These are phyloP conservation scores for Celoporthe dispersa DNA, from an alignment of 2,329 filamentous ascomycete genomes.

Conservation along the genomic window DNA sequence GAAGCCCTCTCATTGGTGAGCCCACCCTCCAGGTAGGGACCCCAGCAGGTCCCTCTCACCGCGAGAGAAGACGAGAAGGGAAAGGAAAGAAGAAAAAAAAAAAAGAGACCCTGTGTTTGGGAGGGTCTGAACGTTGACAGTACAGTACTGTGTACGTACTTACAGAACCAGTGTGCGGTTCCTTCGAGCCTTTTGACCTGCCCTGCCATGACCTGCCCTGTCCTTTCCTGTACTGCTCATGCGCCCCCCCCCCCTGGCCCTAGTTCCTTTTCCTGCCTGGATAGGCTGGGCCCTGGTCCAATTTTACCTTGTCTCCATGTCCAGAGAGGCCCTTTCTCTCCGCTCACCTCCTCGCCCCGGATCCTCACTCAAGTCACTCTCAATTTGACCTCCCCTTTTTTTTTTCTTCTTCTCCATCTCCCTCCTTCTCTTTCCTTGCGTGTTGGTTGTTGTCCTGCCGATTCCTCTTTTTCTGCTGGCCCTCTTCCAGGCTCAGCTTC, in stretches of 20 bases:
- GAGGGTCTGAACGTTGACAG: background rate
- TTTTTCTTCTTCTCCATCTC: constrained; percentile 40
- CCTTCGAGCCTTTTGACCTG: background rate
- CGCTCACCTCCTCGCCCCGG: constrained; percentile 11
- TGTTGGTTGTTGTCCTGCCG: constrained; percentile 39
- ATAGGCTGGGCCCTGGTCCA: constrained; percentile 12
- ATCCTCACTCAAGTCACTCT: constrained; percentile 10
- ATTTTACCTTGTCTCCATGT: constrained; percentile 12
- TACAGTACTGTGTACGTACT: background rate
- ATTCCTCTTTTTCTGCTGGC: constrained; percentile 36
- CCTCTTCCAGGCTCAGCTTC: constrained; percentile 35
- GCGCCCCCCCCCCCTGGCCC: background rate
- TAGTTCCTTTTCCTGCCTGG: constrained; percentile 2
- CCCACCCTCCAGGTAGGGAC: background rate
- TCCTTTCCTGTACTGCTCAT: background rate
- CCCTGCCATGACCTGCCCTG: background rate
- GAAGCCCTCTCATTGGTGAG: background rate
- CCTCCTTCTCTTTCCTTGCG: constrained; percentile 44
- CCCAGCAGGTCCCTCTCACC: background rate
- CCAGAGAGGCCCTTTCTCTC: background rate
- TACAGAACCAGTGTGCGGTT: background rate
- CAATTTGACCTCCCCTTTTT: constrained; percentile 37
- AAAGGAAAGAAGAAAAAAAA: background rate
- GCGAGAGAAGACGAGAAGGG: background rate
- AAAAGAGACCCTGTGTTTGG: background rate